A percentile compares a stretch with the other conserved stretches of the same genome.
phyloP scores from a whole-genome alignment of 345 rosid genomes.

The Cochlearia excelsa region DNA sequence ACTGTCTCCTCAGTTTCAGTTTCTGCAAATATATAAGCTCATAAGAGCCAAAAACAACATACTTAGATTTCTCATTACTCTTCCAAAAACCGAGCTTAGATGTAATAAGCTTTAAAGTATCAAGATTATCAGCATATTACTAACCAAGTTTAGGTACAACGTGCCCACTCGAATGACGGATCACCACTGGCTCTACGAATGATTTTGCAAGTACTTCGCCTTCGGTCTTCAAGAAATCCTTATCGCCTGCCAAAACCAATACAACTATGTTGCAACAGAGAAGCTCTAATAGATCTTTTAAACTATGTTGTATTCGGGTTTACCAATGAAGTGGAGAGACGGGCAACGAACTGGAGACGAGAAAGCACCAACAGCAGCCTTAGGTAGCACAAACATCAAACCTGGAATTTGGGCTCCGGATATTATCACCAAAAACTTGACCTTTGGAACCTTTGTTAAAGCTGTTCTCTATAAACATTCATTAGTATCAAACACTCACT shows the following conservation, averaged over 20 bases:
- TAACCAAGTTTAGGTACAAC: slow-evolving; percentile 49
- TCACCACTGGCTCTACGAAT: slow-evolving; percentile 56
- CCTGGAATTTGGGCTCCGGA: slow-evolving; percentile 47
- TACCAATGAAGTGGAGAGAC: slow-evolving; percentile 64
- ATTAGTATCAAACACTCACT: slow-evolving; percentile 11
- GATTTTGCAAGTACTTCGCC: slow-evolving; percentile 40
- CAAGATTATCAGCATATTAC: slow-evolving; percentile 9
- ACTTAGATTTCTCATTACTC: not conserved
- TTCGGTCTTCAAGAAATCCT: slow-evolving; percentile 42
- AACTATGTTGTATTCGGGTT: not conserved
- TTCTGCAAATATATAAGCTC: slow-evolving; percentile 29
- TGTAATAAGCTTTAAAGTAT: not conserved
- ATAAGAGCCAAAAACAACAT: slow-evolving; percentile 8
- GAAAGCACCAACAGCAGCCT: slow-evolving; percentile 49
- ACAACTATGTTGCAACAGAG: not conserved
- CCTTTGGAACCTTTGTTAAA: slow-evolving; percentile 46
- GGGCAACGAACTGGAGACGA: slow-evolving; percentile 51
- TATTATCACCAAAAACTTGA: slow-evolving; percentile 51
- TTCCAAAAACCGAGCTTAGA: not conserved
- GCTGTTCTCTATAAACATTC: slow-evolving; percentile 22
- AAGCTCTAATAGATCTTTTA: not conserved
- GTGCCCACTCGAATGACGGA: slow-evolving; percentile 50
- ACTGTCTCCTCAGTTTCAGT: slow-evolving; percentile 31
- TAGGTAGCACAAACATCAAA: slow-evolving; percentile 43
- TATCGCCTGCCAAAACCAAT: slow-evolving; percentile 43